Evolutionary conservation across 2,329 filamentous ascomycete genomes (phyloP).

Genomic region (Microsporum canis): DNA sequence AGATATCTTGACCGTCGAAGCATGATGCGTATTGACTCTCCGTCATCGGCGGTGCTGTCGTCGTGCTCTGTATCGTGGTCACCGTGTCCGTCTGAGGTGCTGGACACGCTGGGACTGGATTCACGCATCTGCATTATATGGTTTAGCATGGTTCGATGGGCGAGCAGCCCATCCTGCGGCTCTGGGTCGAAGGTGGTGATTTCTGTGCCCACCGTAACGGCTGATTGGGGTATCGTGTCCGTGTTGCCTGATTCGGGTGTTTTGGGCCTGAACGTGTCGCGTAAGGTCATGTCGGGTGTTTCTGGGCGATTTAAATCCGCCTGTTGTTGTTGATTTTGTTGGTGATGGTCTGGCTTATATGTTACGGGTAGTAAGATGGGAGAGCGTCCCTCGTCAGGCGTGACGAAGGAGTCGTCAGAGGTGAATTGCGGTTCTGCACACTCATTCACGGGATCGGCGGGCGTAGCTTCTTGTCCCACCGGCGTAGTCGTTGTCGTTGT

Average conservation of each 20-base stretch:
- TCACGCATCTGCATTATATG: constrained; percentile 41
- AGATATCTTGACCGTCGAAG: constrained; percentile 37
- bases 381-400: constrained; percentile 14
- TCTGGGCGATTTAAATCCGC: background rate
- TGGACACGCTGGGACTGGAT: constrained; percentile 31
- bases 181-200: constrained; percentile 55
- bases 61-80: constrained; percentile 14
- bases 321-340: background rate
- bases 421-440: background rate
- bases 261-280: background rate
- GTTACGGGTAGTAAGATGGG: constrained; percentile 5
- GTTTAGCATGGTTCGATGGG: constrained; percentile 35
- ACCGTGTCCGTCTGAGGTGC: constrained; percentile 30
- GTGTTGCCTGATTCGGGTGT: constrained; percentile 18
- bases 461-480: background rate
- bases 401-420: constrained; percentile 11
- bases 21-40: constrained; percentile 47
- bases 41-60: constrained; percentile 30
- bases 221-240: constrained; percentile 46
- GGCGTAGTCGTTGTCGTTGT: background rate
- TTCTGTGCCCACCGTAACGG: constrained; percentile 54
- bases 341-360: background rate
- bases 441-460: background rate
- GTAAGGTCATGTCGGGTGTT: background rate
- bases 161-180: constrained; percentile 47